phyloP scores from a whole-genome alignment of 2,329 filamentous ascomycete genomes.

The Microdochium trichocladiopsis region DNA sequence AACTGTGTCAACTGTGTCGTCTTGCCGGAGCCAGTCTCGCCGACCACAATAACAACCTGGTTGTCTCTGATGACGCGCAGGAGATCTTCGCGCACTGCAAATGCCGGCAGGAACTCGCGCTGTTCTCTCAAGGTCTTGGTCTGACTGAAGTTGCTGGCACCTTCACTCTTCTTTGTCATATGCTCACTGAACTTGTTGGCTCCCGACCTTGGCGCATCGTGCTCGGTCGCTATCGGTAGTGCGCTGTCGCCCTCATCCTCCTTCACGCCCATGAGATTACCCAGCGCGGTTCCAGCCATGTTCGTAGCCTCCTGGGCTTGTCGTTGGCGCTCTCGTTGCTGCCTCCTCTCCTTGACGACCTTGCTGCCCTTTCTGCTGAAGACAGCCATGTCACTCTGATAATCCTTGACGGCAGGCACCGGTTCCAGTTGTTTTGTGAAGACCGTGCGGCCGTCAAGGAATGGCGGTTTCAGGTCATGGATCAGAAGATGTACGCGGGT shows the following conservation, averaged over 20 bases:
- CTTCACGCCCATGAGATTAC: slow-evolving; percentile 92
- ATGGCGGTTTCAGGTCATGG: slow-evolving; percentile 89
- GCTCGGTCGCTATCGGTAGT: slow-evolving; percentile 66
- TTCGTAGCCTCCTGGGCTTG: slow-evolving; percentile 95
- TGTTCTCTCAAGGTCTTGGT: slow-evolving; percentile 88
- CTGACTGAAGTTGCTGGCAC: slow-evolving; percentile 85
- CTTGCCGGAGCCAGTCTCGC: slow-evolving; percentile 95
- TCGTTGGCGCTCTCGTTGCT: slow-evolving; percentile 87
- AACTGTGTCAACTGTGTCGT: slow-evolving; percentile 98
- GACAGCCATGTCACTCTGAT: slow-evolving; percentile 97
- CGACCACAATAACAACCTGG: slow-evolving; percentile 93
- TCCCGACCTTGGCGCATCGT: slow-evolving; percentile 52
- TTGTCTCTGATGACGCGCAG: slow-evolving; percentile 91
- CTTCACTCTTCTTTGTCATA: slow-evolving; percentile 72
- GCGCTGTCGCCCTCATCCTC: slow-evolving; percentile 91
- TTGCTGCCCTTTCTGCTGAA: slow-evolving; percentile 93
- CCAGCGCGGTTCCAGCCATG: slow-evolving; percentile 81
- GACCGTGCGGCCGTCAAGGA: slow-evolving; percentile 87
- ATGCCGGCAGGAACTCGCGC: slow-evolving; percentile 87
- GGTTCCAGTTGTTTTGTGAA: slow-evolving; percentile 98
- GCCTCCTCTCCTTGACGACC: slow-evolving; percentile 83
- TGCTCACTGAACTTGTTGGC: slow-evolving; percentile 83
- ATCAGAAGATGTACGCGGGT: slow-evolving; percentile 86
- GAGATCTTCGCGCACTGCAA: slow-evolving; percentile 91
- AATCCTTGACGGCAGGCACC: slow-evolving; percentile 84